These are phyloP conservation scores for Xanthoconium separans DNA, from an alignment of 1,284 basidiomycete genomes.

Conservation along the genomic window DNA sequence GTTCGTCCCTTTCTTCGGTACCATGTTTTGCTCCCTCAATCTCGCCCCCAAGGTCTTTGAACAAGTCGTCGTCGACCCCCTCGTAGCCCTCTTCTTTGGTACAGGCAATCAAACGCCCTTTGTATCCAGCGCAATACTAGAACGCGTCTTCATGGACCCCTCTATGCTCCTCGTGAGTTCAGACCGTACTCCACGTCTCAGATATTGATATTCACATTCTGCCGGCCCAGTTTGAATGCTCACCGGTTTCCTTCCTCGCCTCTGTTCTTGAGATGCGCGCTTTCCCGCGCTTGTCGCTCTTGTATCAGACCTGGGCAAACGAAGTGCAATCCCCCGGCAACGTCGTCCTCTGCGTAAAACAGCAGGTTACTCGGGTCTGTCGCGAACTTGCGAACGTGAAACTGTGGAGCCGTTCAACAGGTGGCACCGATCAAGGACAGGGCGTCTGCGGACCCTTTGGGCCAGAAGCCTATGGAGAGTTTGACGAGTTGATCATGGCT, in stretches of 20 bases:
- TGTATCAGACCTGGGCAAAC: slow-evolving; percentile 3
- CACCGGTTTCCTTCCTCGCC: slow-evolving; percentile 11
- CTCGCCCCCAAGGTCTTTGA: slow-evolving; percentile 6
- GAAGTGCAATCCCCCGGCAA: slow-evolving; percentile 11
- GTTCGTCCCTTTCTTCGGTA: background rate
- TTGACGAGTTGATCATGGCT: slow-evolving; percentile 10
- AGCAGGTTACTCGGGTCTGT: slow-evolving; percentile 3
- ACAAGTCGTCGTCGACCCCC: slow-evolving; percentile 3
- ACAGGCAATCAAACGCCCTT: slow-evolving; percentile 11
- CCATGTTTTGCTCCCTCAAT: too few relatives aligned
- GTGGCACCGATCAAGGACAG: slow-evolving; percentile 7
- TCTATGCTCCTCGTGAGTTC: slow-evolving; percentile 10
- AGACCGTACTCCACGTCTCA: background rate
- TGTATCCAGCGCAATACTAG: slow-evolving; percentile 1
- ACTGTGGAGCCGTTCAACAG: slow-evolving; percentile 5
- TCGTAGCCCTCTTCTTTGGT: slow-evolving; percentile 11
- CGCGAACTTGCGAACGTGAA: background rate
- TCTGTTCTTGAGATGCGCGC: slow-evolving; percentile 10
- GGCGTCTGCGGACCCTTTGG: background rate
- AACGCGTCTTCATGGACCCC: slow-evolving; percentile 1
- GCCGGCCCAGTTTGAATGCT: slow-evolving; percentile 2
- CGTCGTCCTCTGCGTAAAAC: slow-evolving; percentile 3
- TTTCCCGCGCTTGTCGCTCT: background rate
- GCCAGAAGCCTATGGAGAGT: background rate
- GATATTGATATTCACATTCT: background rate